phyloP scores from a whole-genome alignment of 1,139 yeast genomes.

The Blastobotrys apis region DNA sequence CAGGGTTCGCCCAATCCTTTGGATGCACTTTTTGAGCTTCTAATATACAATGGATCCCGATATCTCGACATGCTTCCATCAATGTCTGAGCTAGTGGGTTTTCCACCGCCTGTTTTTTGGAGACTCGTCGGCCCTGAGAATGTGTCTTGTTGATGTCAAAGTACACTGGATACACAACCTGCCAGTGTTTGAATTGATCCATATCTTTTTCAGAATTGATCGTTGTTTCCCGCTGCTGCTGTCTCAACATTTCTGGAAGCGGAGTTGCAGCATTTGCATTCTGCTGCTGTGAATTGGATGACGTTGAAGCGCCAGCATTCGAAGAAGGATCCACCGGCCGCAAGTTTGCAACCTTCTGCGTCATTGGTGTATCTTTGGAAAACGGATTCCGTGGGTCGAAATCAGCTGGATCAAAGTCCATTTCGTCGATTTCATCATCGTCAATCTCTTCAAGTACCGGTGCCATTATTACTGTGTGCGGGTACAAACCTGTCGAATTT shows the following conservation, averaged over 20 bases:
- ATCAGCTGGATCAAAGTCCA: constrained; percentile 91
- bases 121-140: constrained; percentile 79
- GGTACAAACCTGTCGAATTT: too few relatives aligned
- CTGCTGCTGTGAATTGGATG: constrained; percentile 2
- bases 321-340: constrained; percentile 19
- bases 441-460: constrained; percentile 80
- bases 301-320: constrained; percentile 8
- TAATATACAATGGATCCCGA: constrained; percentile 37
- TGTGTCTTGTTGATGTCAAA: constrained; percentile 77
- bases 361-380: constrained; percentile 26
- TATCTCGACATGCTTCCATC: constrained; percentile 55
- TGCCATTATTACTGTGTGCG: constrained; percentile 34
- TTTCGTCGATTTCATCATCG: constrained; percentile 76
- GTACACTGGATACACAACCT: constrained; percentile 83
- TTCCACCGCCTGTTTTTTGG: constrained; percentile 59
- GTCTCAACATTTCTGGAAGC: neutral
- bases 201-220: constrained; percentile 46
- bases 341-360: constrained; percentile 17
- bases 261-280: neutral
- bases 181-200: constrained; percentile 62
- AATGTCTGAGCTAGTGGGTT: constrained; percentile 86
- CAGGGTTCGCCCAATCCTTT: constrained; percentile 96
- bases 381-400: constrained; percentile 60
- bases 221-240: too few relatives aligned
- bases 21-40: constrained; percentile 85